Evolutionary conservation across 208 protist species (phyloP).

Genomic region (Histomonas meleagridis): DNA sequence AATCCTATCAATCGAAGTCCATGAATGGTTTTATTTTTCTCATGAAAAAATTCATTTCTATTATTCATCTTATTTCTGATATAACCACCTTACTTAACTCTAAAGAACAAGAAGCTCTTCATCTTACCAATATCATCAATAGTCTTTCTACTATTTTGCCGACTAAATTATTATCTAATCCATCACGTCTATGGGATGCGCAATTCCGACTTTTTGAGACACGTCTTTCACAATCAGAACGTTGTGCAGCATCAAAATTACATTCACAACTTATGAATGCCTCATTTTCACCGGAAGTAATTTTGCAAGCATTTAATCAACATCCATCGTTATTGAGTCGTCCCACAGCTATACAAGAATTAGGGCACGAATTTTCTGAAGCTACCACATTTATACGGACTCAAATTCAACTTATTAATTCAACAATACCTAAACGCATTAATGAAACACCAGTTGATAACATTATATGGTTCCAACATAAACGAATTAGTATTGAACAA

Average conservation of each 20-base stretch:
- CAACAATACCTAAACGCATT: not conserved
- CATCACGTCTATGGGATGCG: not conserved
- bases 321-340: not conserved
- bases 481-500: not conserved
- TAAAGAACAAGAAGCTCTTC: constrained; percentile 20
- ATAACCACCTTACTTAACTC: not conserved
- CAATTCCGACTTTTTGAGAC: constrained; percentile 21
- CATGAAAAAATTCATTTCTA: not conserved
- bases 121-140: not conserved
- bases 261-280: not conserved
- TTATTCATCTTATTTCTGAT: constrained; percentile 9
- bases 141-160: not conserved
- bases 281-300: not conserved
- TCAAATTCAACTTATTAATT: not conserved
- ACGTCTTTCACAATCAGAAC: not conserved
- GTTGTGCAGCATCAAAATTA: constrained; percentile 19
- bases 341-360: not conserved
- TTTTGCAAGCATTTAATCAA: not conserved
- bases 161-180: not conserved
- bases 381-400: not conserved
- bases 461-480: not conserved
- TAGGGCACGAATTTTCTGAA: constrained; percentile 22
- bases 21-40: not conserved
- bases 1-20: not conserved
- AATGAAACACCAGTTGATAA: not conserved